Conservation (phyloP, 306 rosid species). For the Morella rubra region DNA sequence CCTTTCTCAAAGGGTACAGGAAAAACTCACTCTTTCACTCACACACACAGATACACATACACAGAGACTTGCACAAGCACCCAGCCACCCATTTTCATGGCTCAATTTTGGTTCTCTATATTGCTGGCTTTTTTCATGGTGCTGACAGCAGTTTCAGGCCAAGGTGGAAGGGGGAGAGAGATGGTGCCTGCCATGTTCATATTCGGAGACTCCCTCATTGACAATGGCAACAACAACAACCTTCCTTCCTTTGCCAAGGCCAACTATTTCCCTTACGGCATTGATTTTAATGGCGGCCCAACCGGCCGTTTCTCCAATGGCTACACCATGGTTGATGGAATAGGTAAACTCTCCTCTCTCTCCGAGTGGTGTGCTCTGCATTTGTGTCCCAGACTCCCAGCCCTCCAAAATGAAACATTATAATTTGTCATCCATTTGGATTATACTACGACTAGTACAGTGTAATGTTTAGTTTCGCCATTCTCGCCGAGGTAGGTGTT, state of each 20-base stretch:
- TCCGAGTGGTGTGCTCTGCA: neutral
- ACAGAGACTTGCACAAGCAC: neutral
- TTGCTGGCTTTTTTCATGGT: slow-evolving; percentile 27
- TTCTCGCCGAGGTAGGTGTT: neutral
- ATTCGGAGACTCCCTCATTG: slow-evolving; percentile 91
- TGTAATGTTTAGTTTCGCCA: no score
- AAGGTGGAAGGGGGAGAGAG: slow-evolving; percentile 33
- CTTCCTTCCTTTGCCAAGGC: slow-evolving; percentile 89
- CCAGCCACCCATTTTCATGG: slow-evolving; percentile 34
- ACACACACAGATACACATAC: neutral
- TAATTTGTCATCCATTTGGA: neutral
- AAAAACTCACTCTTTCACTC: neutral
- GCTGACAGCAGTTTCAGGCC: slow-evolving; percentile 35
- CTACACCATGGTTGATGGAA: slow-evolving; percentile 82
- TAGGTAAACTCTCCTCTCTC: slow-evolving; percentile 31
- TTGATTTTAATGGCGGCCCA: slow-evolving; percentile 84
- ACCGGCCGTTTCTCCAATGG: slow-evolving; percentile 94
- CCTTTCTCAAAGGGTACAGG: slow-evolving; percentile 9
- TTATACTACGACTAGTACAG: neutral
- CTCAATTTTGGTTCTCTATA: slow-evolving; percentile 21
- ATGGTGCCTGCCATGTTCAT: slow-evolving; percentile 91
- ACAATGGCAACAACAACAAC: slow-evolving; percentile 90
- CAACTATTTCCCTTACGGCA: slow-evolving; percentile 87
- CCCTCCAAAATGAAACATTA: neutral
- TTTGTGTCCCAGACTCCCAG: neutral